Conservation (phyloP, 306 rosid species). For the Ammopiptanthus mongolicus region DNA sequence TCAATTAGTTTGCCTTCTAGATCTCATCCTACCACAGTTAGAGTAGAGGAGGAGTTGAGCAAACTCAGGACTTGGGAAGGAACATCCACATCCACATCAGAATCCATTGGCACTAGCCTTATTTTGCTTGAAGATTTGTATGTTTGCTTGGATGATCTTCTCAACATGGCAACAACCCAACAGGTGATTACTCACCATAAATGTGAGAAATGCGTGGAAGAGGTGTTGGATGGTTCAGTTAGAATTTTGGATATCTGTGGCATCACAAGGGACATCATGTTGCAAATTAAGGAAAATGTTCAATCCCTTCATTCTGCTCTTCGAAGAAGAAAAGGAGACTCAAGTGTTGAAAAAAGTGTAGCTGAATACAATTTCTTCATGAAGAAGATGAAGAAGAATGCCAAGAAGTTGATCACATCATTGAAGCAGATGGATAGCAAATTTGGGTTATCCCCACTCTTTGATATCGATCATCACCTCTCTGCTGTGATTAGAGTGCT, state of each 20-base stretch:
- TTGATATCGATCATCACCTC: constrained; percentile 37
- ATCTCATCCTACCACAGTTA: constrained; percentile 60
- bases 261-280: constrained; percentile 42
- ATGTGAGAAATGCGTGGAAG: constrained; percentile 40
- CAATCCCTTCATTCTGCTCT: constrained; percentile 53
- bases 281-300: constrained; percentile 49
- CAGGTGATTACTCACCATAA: constrained; percentile 36
- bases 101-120: constrained; percentile 33
- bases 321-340: constrained; percentile 62
- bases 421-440: constrained; percentile 43
- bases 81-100: constrained; percentile 30
- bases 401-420: constrained; percentile 30
- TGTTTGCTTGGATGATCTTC: constrained; percentile 49
- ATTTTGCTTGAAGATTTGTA: constrained; percentile 51
- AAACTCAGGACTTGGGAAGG: constrained; percentile 45
- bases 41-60: constrained; percentile 56
- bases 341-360: constrained; percentile 33
- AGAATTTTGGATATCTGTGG: constrained; percentile 62
- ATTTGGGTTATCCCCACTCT: constrained; percentile 24
- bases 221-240: constrained; percentile 56
- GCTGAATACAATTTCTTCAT: constrained; percentile 38
- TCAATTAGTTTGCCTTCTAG: constrained; percentile 66
- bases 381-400: constrained; percentile 58
- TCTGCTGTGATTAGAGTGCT: constrained; percentile 31
- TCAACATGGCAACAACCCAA: constrained; percentile 59